A percentile compares a stretch with the other conserved stretches of the same genome.
Conservation (phyloP, 139 green algal species). For the Chlamydomonas schloesseri region DNA sequence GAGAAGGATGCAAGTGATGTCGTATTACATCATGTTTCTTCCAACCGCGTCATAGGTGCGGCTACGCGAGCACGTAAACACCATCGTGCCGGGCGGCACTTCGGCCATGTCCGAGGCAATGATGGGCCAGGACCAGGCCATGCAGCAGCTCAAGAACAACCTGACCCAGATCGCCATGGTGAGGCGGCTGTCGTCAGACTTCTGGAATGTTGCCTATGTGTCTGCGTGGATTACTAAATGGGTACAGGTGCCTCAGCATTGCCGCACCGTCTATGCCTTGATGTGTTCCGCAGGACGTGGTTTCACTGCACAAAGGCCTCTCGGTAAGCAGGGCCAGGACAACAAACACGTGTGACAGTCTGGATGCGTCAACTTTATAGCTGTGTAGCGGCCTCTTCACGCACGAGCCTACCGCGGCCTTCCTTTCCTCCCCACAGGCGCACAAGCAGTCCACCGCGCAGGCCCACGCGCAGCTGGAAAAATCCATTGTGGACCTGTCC, state of each 20-base stretch:
- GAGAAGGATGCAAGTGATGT: too few species aligned
- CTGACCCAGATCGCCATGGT: conserved; percentile 43
- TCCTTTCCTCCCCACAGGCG: background rate
- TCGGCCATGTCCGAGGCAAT: conserved; percentile 27
- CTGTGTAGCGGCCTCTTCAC: too few species aligned
- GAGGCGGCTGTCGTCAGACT: too few species aligned
- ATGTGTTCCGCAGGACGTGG: conserved; percentile 13
- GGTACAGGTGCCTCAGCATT: too few species aligned
- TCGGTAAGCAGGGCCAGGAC: too few species aligned
- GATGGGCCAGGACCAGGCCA: background rate
- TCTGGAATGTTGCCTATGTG: too few species aligned
- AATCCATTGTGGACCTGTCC: conserved; percentile 1
- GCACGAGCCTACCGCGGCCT: too few species aligned
- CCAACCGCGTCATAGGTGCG: too few species aligned
- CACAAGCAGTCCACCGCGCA: background rate
- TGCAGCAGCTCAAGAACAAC: conserved; percentile 23
- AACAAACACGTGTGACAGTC: too few species aligned
- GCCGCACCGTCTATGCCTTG: background rate
- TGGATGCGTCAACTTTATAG: too few species aligned
- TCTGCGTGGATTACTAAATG: too few species aligned
- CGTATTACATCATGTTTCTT: too few species aligned
- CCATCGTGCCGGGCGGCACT: conserved; percentile 11
- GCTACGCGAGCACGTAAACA: background rate
- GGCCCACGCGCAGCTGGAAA: background rate
- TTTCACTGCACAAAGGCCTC: conserved; percentile 29